Evolutionary conservation across 352 stramenopile genomes (phyloP).

Genomic region (Pythium dissimile): DNA sequence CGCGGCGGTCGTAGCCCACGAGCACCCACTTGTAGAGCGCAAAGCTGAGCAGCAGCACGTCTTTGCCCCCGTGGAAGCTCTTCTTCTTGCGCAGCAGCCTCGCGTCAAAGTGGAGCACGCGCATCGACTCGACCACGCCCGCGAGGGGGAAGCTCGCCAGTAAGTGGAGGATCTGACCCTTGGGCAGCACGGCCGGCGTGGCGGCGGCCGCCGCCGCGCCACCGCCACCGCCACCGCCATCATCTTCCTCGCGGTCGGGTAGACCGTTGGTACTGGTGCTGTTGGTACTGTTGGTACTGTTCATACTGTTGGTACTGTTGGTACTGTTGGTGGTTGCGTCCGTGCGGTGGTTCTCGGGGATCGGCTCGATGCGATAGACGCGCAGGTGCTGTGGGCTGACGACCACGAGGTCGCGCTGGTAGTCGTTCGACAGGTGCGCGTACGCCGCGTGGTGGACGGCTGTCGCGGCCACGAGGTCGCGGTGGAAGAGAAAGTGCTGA

Average conservation of each 20-base stretch:
- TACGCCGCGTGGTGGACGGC: conserved; percentile 71
- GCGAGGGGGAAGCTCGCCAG: conserved; percentile 69
- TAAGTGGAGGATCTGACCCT: conserved; percentile 70
- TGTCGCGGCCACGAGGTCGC: conserved; percentile 74
- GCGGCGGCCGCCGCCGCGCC: not conserved
- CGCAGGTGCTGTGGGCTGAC: conserved; percentile 68
- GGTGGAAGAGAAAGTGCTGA: conserved; percentile 84
- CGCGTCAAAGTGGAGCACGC: conserved; percentile 70
- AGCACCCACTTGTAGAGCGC: conserved; percentile 75
- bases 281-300: too few relatives aligned
- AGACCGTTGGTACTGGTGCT: too few relatives aligned
- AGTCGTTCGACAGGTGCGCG: conserved; percentile 65
- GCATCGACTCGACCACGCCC: conserved; percentile 63
- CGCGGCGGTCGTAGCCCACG: conserved; percentile 63
- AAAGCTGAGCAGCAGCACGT: conserved; percentile 80
- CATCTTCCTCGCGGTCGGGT: not conserved
- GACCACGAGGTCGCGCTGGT: conserved; percentile 68
- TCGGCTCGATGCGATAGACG: conserved; percentile 79
- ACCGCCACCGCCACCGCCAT: not conserved
- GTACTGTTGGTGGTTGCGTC: too few relatives aligned
- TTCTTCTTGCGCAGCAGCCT: conserved; percentile 63
- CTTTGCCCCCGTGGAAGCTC: conserved; percentile 63
- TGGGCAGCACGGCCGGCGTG: conserved; percentile 15
- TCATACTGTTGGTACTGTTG: too few relatives aligned
- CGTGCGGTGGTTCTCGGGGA: conserved; percentile 19